Evolutionary conservation across 805 yeast genomes (phyloP), one percentile per base, ranked within the genome.

Genomic region (Teunomyces stri): DNA sequence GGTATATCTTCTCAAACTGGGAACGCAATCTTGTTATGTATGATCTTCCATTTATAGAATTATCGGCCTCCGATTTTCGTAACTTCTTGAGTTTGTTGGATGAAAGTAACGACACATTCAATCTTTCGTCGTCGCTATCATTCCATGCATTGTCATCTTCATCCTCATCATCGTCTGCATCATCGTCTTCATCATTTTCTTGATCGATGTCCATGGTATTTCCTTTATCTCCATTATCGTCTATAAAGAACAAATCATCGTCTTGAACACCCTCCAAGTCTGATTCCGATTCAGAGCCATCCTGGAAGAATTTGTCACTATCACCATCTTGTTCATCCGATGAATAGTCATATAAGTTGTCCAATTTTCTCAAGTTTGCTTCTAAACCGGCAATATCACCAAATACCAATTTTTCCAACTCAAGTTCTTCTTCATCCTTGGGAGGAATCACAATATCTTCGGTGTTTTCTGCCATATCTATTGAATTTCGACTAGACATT

Each of bases 121-220:
- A 55, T 38, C 74, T 74, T 51, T 91, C 98, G 64, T 94, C 99
- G 59, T 91, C 98, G 48, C 95, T 85, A 68, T 94, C 99, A 12
- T 65, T 65, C 99, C 99, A 94, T 16, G 75, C 79, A 29, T 53
- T 58, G n/a, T 56, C 64, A 12, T 61, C 67, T 5, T 89, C 97
- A 62, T 92, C 98, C n/a, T 74, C 79, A 29, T 55, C 68, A n/a
- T 59, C 68, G 3, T 60, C 67, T 6, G 58, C 59, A 11, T 56
- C 75, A 1, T 58, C 62, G n/a, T 64, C 72, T 49, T 66, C 74
- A 18, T 58, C 66, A 22, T 60, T 12, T 4, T 39, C 49, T 44
- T 36, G 50, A 18, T 48, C 53, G 18, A 48, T 47, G 9, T 52
- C 56, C 57, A 50, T 52, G 12, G 69, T 75, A 1, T 55, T 62